Evolutionary conservation across 148 eudicot genomes (phyloP).

Genomic region (Chenopodium formosanum): DNA sequence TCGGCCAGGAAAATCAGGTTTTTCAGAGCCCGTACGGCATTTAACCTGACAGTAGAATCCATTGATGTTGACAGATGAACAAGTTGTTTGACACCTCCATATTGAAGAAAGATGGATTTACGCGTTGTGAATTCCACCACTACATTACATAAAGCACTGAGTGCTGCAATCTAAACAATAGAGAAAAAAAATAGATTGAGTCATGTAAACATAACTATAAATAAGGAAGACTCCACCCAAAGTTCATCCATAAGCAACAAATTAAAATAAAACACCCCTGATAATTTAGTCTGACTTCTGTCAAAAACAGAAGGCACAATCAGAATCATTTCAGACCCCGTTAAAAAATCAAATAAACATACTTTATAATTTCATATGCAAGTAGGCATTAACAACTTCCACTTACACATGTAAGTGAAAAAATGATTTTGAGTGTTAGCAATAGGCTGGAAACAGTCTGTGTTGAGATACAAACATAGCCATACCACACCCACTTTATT

Average conservation of each 20-base stretch:
- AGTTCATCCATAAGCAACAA: neutral
- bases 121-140: slow-evolving; percentile 71
- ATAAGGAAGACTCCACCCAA: neutral
- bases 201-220: neutral
- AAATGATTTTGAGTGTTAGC: neutral
- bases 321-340: neutral
- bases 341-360: neutral
- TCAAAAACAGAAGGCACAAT: neutral
- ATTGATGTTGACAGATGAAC: slow-evolving; percentile 83
- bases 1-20: slow-evolving; percentile 74
- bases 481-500: neutral
- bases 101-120: slow-evolving; percentile 59
- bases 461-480: neutral
- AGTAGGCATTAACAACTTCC: neutral
- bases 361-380: neutral
- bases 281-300: neutral
- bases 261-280: neutral
- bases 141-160: slow-evolving; percentile 73
- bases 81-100: slow-evolving; percentile 81
- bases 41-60: slow-evolving; percentile 71
- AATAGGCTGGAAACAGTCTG: neutral
- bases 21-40: slow-evolving; percentile 78
- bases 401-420: neutral
- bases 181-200: slow-evolving; percentile 6
- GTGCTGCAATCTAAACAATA: slow-evolving; percentile 73